phyloP scores from a whole-genome alignment of 2,329 filamentous ascomycete species.

The Aureobasidium mangrovei region DNA sequence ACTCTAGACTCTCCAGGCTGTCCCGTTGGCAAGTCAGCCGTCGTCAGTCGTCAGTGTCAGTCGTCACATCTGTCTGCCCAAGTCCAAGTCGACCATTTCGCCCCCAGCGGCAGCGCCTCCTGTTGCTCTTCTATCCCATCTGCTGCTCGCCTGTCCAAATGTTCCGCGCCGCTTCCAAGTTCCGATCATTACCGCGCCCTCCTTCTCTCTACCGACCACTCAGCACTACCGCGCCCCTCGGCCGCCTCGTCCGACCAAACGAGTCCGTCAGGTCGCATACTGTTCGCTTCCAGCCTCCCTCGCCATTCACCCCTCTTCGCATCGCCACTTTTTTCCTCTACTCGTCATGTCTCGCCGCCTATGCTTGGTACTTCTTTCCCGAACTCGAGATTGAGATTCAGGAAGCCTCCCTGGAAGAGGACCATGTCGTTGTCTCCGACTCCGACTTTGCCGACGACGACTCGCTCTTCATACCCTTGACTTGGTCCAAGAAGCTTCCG shows the following conservation, averaged over 20 bases:
- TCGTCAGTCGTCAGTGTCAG: no score
- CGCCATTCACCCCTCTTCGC: slow-evolving; percentile 26
- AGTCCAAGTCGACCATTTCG: background rate
- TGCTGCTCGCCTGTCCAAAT: background rate
- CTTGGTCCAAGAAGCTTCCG: slow-evolving; percentile 35
- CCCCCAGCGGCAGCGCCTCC: background rate
- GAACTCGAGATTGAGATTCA: slow-evolving; percentile 25
- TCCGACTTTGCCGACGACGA: slow-evolving; percentile 28
- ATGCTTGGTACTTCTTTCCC: slow-evolving; percentile 19
- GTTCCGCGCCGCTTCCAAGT: slow-evolving; percentile 10
- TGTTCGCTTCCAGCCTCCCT: slow-evolving; percentile 33
- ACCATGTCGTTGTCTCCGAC: slow-evolving; percentile 27
- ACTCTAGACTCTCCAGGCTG: no score
- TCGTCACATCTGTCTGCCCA: no score
- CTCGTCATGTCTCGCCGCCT: slow-evolving; percentile 17
- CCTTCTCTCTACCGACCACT: background rate
- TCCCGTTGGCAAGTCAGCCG: no score
- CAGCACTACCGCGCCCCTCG: background rate
- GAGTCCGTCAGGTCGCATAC: background rate
- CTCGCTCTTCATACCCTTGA: slow-evolving; percentile 41
- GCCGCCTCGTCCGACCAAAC: background rate
- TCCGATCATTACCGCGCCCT: slow-evolving; percentile 7
- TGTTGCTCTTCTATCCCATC: background rate
- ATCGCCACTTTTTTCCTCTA: slow-evolving; percentile 21
- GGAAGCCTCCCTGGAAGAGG: slow-evolving; percentile 20